Evolutionary conservation across 495 filamentous ascomycete genomes (phyloP).

Genomic region (Penicillium maclennaniae): DNA sequence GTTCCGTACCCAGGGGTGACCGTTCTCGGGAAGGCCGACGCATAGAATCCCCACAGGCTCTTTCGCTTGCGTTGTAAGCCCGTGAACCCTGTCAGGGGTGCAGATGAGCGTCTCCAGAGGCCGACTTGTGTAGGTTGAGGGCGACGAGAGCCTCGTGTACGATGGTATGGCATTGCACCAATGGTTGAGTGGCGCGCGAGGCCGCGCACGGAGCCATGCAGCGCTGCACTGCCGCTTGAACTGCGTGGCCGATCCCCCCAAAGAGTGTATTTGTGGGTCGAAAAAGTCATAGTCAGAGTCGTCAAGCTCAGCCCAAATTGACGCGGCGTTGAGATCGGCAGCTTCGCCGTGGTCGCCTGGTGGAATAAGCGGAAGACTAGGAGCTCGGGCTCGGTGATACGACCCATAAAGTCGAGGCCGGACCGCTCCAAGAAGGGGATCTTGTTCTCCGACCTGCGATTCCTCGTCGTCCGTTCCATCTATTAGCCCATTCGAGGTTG

Average conservation of each 20-base stretch:
- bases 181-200: constrained; percentile 25
- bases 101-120: constrained; percentile 26
- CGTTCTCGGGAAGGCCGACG: constrained; percentile 1
- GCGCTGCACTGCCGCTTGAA: constrained; percentile 20
- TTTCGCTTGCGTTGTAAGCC: constrained; percentile 23
- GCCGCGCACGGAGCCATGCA: constrained; percentile 20
- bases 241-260: constrained; percentile 25
- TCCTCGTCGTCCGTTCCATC: constrained; percentile 34
- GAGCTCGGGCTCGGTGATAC: constrained; percentile 30
- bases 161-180: constrained; percentile 22
- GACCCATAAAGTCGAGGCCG: constrained; percentile 17
- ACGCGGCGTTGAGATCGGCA: constrained; percentile 39
- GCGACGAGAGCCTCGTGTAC: constrained; percentile 23
- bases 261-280: constrained; percentile 14
- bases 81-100: constrained; percentile 21
- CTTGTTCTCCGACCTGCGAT: constrained; percentile 31
- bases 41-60: not conserved
- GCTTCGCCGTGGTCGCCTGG: constrained; percentile 25
- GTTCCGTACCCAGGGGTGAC: constrained; percentile 28
- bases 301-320: constrained; percentile 51
- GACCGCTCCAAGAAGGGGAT: constrained; percentile 32
- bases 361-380: constrained; percentile 36
- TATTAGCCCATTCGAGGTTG: constrained; percentile 20
- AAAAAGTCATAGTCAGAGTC: constrained; percentile 38
- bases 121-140: constrained; percentile 5